Base-by-base conservation (phyloP, 257 asterid genomes). In the Voacanga thouarsii region DNA sequence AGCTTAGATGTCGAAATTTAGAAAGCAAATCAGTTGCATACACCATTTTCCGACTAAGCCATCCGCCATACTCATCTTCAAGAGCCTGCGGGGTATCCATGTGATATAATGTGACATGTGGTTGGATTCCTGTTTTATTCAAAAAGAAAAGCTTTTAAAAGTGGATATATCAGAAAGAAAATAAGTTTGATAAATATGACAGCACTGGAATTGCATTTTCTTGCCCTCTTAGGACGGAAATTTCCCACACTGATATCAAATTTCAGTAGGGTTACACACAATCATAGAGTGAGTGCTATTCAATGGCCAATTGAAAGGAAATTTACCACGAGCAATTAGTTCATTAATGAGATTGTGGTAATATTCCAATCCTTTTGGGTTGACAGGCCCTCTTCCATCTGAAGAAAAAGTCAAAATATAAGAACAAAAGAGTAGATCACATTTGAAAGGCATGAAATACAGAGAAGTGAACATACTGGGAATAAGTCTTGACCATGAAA, bases 41-140 rank as follows among this genome's bases (percentile, higher is more conserved):
- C 92, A 91, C 89, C 12, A 89, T 81, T 50, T 83, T 78, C 74
- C 80, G 75, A 80, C 85, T 88, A 39, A 87, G 84, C 91, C 92
- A 88, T 71, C 92, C 92, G 3, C 79, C 86, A 16, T 90, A 87
- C 76, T 86, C 88, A 45, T 90, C 93, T 45, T 88, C 87, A 26
- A 88, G 93, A 69, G 77, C 84, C 79, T 90, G 92, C 1, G 97
- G 95, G 18, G 74, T 69, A 89, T 90, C 97, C 37, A 75, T 4
- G 63, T 90, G 97, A 76, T 6, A 19, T 50, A 88, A 78, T 12
- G 90, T 87, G 30, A 85, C 80, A 66, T 90, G 93, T 3, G 91
- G 92, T 76, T 88, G 85, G 49, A 91, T 88, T 72, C 95, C 95
- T 90, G 83, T 75, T 74, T 37, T 8, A 18, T 15, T 37, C 19